A percentile compares a stretch with the other conserved stretches of the same genome.
Evolutionary conservation across 805 yeast species (phyloP).

Genomic region (Clavispora vitiphila): DNA sequence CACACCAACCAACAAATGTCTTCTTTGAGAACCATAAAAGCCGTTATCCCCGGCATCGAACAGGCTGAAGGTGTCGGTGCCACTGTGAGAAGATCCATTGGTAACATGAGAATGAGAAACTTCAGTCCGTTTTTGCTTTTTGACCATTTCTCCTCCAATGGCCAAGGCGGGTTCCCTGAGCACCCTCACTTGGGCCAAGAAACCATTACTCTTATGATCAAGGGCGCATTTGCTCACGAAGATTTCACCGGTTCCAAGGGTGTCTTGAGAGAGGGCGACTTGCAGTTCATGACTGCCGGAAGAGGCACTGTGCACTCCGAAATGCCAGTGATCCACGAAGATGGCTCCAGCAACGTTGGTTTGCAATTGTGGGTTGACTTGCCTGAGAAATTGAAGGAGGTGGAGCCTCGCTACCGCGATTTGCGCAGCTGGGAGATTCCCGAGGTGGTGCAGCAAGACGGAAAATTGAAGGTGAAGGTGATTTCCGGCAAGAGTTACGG

Average conservation of each 20-base stretch:
- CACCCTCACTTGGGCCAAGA: slow-evolving; percentile 84
- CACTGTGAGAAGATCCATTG: slow-evolving; percentile 74
- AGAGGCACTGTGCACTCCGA: slow-evolving; percentile 82
- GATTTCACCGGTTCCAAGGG: slow-evolving; percentile 88
- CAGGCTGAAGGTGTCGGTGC: slow-evolving; percentile 91
- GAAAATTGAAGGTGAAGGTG: slow-evolving; percentile 59
- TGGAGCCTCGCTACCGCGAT: slow-evolving; percentile 76
- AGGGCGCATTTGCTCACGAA: slow-evolving; percentile 72
- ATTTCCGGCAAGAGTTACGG: slow-evolving; percentile 77
- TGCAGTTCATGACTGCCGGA: slow-evolving; percentile 94
- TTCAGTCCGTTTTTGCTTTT: slow-evolving; percentile 79
- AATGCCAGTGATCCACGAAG: slow-evolving; percentile 61
- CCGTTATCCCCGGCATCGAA: slow-evolving; percentile 48
- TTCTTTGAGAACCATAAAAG: slow-evolving; percentile 26
- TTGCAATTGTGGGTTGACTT: slow-evolving; percentile 66
- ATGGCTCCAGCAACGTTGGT: slow-evolving; percentile 35
- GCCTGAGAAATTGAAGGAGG: slow-evolving; percentile 15
- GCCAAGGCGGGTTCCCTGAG: slow-evolving; percentile 74
- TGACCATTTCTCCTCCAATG: slow-evolving; percentile 67
- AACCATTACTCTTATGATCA: slow-evolving; percentile 63
- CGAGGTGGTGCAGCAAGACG: slow-evolving; percentile 56
- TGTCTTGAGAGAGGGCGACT: slow-evolving; percentile 70
- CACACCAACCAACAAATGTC: slow-evolving; percentile 9
- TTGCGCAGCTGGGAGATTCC: slow-evolving; percentile 69
- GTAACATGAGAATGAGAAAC: slow-evolving; percentile 60